phyloP scores from a whole-genome alignment of 345 rosid species.

The Schrenkiella parvula region DNA sequence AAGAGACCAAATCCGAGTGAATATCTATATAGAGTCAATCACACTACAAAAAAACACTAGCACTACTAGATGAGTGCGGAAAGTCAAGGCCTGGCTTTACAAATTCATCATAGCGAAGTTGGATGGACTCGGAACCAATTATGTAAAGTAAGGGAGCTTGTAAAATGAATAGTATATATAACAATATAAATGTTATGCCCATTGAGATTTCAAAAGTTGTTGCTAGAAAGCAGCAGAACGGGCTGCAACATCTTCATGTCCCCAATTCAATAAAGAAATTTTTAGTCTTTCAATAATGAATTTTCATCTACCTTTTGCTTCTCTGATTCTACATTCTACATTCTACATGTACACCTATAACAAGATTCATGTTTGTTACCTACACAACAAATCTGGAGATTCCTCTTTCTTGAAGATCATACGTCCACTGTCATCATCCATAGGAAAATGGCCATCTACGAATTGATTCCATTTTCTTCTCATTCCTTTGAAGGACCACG shows the following conservation, averaged over 20 bases:
- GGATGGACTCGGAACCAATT: not conserved
- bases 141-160: slow-evolving; percentile 4
- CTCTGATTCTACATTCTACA: slow-evolving; percentile 21
- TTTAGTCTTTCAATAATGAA: slow-evolving; percentile 8
- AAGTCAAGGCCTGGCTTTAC: not conserved
- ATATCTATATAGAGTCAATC: not conserved
- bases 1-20: slow-evolving; percentile 17
- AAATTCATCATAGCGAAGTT: not conserved
- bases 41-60: not conserved
- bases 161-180: slow-evolving; percentile 6
- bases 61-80: not conserved
- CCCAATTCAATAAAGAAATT: not conserved
- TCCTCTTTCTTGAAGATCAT: slow-evolving; percentile 40
- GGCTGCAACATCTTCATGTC: not conserved
- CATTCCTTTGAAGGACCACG: slow-evolving; percentile 40
- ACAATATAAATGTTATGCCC: not conserved
- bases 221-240: slow-evolving; percentile 10
- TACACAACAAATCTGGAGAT: slow-evolving; percentile 20
- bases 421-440: slow-evolving; percentile 46
- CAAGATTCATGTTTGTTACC: slow-evolving; percentile 3
- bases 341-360: slow-evolving; percentile 24
- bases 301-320: slow-evolving; percentile 5
- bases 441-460: slow-evolving; percentile 46
- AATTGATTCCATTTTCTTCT: slow-evolving; percentile 55
- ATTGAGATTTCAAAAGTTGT: not conserved